Base-by-base conservation (phyloP, 306 rosid genomes). In the Cajanus cajan region DNA sequence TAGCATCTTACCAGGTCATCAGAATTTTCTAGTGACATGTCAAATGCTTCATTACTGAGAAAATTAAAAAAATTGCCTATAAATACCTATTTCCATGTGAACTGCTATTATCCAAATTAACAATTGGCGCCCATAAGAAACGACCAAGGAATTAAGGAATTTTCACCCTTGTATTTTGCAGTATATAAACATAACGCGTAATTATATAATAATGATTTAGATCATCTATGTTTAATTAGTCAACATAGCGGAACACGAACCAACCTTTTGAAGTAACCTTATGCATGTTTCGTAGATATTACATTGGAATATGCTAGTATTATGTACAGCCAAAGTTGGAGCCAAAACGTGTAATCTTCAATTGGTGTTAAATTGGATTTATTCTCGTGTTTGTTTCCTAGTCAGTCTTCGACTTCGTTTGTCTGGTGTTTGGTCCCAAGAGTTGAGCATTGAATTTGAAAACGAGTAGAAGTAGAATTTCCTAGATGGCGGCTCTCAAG, bases 391-490 rank as follows among this genome's bases (percentile, higher is more conserved):
- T 61, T 28, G 10, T 45, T 69, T 31, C 43, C 33, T 43, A 33
- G 64, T 69, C 39, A 14, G 52, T 57, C 61, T 78, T 55, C 13
- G 18, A 13, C 14, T 43, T n/a, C n/a, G n/a, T n/a, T n/a, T n/a
- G 21, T 15, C 64, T 51, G 1, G 47, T 13, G 41, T 48, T 2
- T 34, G 65, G 72, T 70, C 77, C 24, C 51, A 31, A 28, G 7
- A 43, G 4, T 78, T 78, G 82, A 57, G 61, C 61, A 4, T 58
- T 57, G 14, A 79, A 58, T 28, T 71, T 70, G 72, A 79, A 79
- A 21, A 55, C 75, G 68, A 67, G 58, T 78, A 39, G 8, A 55
- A 67, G 33, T 45, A 28, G 48, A 76, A 31, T 6, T 31, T 75
- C 79, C 1, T 5, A 4, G 39, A 9, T 28, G 73, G 40, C 16